Evolutionary conservation across 2,329 filamentous ascomycete genomes (phyloP).

Genomic region (Incumbomyces delicatus): DNA sequence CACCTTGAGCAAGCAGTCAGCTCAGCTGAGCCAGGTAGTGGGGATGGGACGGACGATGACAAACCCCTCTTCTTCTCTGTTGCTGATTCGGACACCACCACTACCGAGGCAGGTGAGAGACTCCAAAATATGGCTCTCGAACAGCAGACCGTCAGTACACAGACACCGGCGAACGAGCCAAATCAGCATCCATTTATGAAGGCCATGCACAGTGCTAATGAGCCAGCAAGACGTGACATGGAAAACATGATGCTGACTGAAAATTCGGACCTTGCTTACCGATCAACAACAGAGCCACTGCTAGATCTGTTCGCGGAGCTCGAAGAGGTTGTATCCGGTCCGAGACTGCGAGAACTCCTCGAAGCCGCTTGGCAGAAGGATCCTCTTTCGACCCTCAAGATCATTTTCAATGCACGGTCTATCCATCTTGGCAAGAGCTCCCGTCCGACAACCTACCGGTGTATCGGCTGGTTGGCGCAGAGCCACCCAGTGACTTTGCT

Average conservation of each 20-base stretch:
- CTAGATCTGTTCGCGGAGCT: constrained; percentile 49
- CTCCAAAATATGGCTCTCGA: background rate
- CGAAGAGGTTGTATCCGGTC: constrained; percentile 30
- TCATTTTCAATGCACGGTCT: constrained; percentile 52
- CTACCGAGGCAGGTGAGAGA: background rate
- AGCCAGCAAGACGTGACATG: constrained; percentile 5
- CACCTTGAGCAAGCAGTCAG: background rate
- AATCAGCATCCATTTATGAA: constrained; percentile 5
- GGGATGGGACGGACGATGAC: background rate
- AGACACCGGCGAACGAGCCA: background rate
- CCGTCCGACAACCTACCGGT: constrained; percentile 41
- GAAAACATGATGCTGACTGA: constrained; percentile 44
- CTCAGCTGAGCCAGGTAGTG: background rate
- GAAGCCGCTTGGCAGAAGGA: constrained; percentile 42
- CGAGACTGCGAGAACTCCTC: constrained; percentile 34
- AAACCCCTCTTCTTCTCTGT: background rate
- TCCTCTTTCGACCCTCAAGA: constrained; percentile 42
- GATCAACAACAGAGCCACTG: constrained; percentile 37
- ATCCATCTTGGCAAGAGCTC: constrained; percentile 51
- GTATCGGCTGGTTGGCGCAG: constrained; percentile 47
- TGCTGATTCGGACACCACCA: background rate
- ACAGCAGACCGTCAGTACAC: background rate
- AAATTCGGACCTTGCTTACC: constrained; percentile 42
- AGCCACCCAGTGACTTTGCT: constrained; percentile 47
- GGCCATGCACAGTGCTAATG: background rate